Evolutionary conservation across 2,329 filamentous ascomycete genomes (phyloP).

Genomic region (Eutypa lata): DNA sequence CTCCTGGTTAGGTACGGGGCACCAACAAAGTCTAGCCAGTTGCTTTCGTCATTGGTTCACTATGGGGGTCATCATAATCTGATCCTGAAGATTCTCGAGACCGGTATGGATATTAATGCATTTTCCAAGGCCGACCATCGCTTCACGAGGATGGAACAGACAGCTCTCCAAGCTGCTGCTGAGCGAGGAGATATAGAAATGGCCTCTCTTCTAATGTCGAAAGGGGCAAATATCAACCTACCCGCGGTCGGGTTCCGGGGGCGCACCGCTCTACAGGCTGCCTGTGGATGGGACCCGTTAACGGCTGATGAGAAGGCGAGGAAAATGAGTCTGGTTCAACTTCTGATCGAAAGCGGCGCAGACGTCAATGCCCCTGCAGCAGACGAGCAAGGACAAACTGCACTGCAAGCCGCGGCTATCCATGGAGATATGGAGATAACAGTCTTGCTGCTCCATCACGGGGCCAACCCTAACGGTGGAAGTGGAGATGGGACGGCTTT

Average conservation of each 20-base stretch:
- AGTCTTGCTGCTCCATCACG: conserved; percentile 10
- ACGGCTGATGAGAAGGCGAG: not conserved
- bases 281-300: not conserved
- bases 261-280: conserved; percentile 6
- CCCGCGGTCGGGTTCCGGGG: not conserved
- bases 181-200: not conserved
- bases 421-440: conserved; percentile 7
- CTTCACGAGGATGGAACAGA: not conserved
- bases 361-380: conserved; percentile 6
- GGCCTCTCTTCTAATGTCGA: conserved; percentile 5
- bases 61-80: not conserved
- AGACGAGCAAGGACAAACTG: not conserved
- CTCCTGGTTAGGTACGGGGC: conserved; percentile 1
- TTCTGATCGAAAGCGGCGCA: conserved; percentile 7
- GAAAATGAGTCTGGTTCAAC: conserved; percentile 2
- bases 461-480: conserved; percentile 9
- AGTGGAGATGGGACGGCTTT: not conserved
- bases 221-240: conserved; percentile 11
- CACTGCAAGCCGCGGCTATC: conserved; percentile 8
- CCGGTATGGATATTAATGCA: conserved; percentile 5
- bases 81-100: conserved; percentile 1
- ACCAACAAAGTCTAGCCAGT: not conserved
- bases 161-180: conserved; percentile 9
- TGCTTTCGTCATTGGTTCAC: conserved; percentile 3
- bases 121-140: not conserved